Evolutionary conservation across 495 filamentous ascomycete genomes (phyloP), one percentile per base, ranked within the genome.

Genomic region (Friedmanniomyces simplex): DNA sequence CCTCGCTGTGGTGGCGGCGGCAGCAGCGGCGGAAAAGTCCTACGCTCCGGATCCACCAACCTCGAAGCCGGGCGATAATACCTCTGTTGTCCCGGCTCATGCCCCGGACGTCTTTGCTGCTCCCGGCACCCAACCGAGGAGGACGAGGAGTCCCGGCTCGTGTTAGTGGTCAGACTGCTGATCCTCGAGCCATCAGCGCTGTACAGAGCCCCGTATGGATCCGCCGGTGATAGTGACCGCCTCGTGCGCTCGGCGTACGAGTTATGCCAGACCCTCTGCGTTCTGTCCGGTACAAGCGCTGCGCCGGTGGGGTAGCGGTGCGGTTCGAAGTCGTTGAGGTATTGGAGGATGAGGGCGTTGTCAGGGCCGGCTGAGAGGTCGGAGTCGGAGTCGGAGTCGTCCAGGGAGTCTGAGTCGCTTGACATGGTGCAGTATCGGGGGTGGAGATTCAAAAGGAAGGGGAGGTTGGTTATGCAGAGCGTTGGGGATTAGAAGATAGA

Each of bases 251-350:
- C 18, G 18, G 39, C 14, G 14, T 43, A 49, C 25, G 46, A 4
- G 46, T 26, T 49, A 16, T 49, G 46, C 18, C 24, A 26, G 13
- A 21, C 8, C 13, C 46, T 49, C 5, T 49, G 7, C 18, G 20
- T 14, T 2, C 24, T 5, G 39, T 43, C 34, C 32, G 37, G 34
- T 16, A 12, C 12, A 2, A 54, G 51, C 20, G 51, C 11, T 12
- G 51, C 32, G 37, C 34, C 51, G 32, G 51, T 54, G 16, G 51
- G 51, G 37, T 54, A 54, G 32, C 51, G 51, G 37, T 54, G 51
- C 18, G 51, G 51, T 43, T 43, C 51, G 51, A 43, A 54, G 37
- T 43, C 51, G 51, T 54, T 54, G 8, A 43, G 32, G 32, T 54
- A 42, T 41, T 54, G 51, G 34, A 54, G 51, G 12, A 54, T 54